Evolutionary conservation across 176 grass and related monocot species (phyloP).

Genomic region (Rhynchospora tenuis): DNA sequence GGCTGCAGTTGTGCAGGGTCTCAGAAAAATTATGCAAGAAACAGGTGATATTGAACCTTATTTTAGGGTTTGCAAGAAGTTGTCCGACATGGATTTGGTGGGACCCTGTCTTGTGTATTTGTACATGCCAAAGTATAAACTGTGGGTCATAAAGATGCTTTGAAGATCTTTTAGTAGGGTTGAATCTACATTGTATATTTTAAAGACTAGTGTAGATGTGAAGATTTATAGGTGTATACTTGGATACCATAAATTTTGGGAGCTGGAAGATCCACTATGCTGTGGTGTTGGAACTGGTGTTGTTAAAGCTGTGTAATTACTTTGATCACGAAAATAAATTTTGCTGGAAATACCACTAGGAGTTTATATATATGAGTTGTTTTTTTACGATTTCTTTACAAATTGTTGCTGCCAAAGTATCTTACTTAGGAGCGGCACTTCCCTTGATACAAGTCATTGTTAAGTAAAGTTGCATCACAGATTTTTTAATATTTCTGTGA

Average conservation of each 20-base stretch:
- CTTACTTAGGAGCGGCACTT: background rate
- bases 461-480: too few species aligned
- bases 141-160: conserved; percentile 89
- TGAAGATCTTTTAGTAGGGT: conserved; percentile 29
- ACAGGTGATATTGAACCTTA: conserved; percentile 65
- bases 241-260: background rate
- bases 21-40: conserved; percentile 74
- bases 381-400: background rate
- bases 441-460: background rate
- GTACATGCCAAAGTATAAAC: conserved; percentile 68
- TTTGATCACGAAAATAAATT: background rate
- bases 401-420: background rate
- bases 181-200: conserved; percentile 21
- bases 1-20: conserved; percentile 65
- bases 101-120: conserved; percentile 79
- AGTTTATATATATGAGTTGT: background rate
- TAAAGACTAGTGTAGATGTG: background rate
- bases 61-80: conserved; percentile 65
- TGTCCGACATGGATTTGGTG: conserved; percentile 65
- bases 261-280: background rate
- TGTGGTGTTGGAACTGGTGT: background rate
- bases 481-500: too few species aligned
- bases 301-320: background rate
- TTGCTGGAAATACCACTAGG: background rate
- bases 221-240: conserved; percentile 11